Base-by-base conservation (phyloP, 2,329 filamentous ascomycete species). In the Ophiostoma angusticollis region DNA sequence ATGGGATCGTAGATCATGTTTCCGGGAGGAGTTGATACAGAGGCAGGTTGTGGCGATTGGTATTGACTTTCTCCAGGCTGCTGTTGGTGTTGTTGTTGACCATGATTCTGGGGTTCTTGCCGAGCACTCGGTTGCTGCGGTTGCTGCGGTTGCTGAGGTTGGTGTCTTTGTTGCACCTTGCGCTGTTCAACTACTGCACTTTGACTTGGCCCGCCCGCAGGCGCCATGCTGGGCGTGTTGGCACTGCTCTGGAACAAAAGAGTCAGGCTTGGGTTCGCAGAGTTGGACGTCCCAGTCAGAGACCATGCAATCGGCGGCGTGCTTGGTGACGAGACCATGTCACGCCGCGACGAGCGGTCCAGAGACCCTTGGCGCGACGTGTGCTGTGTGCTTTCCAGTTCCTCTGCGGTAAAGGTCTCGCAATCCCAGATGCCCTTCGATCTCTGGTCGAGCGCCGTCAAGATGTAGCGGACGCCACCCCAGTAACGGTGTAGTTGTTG, bases 401-500 rank as follows among this genome's bases (percentile, higher is more conserved):
- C 85, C 53, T 93, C 84, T 1, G 60, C 61, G 0, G 72, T 77
- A 45, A 68, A 77, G 0, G 72, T 76, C 52, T 78, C 74, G 43
- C 71, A 85, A 51, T 93, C 84, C 58, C 80, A 83, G 27, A 89
- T 84, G 1, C 85, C 85, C 54, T 89, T 85, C 12, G 84, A 78
- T 55, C 91, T 91, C 50, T 93, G 85, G 49, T 93, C 84, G 9
- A 93, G 63, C 0, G 85, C 84, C 0, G 83, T 89, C 27, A 93
- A 61, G 28, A 93, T 93, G 54, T 93, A 93, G 41, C 83, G 80
- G 19, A 84, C 80, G 7, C 85, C 85, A 25, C 81, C 81, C 85
- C 85, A 93, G 53, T 91, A 91, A 1, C 71, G 70, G 48, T 91
- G 76, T n/a, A 93, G 64, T 32, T 84, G 78, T 49, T 87, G 77